Evolutionary conservation across 176 grass and related monocot species (phyloP).

Genomic region (Cenchrus fungigraminus): DNA sequence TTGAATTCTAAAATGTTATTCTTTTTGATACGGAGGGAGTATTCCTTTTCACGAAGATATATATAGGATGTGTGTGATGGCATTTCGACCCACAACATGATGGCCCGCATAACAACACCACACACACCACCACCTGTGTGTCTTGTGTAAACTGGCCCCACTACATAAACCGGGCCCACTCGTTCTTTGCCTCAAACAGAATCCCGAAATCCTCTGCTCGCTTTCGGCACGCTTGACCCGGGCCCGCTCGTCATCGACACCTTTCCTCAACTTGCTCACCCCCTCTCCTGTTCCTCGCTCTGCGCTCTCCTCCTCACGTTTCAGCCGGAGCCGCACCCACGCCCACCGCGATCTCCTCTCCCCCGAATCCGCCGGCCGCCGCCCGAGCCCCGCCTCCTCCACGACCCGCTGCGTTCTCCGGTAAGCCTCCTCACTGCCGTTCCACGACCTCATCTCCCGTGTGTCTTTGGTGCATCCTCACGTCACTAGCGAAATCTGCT

Average conservation of each 20-base stretch:
- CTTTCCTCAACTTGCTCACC: neutral
- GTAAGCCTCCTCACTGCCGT: slow-evolving; percentile 23
- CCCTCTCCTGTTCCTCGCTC: neutral
- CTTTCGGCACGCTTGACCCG: neutral
- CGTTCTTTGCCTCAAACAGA: neutral
- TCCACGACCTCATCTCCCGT: neutral
- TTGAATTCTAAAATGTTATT: too few species aligned
- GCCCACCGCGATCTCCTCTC: slow-evolving; percentile 22
- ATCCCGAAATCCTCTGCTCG: neutral
- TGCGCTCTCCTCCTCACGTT: neutral
- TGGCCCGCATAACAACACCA: too few species aligned
- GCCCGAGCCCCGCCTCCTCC: slow-evolving; percentile 32
- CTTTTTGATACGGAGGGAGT: too few species aligned
- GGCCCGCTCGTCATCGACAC: slow-evolving; percentile 9
- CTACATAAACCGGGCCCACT: neutral
- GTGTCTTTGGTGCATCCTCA: slow-evolving; percentile 24
- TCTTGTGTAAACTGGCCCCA: too few species aligned
- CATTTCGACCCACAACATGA: too few species aligned
- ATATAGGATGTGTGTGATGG: too few species aligned
- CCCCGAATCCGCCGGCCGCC: slow-evolving; percentile 42
- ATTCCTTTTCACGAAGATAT: too few species aligned
- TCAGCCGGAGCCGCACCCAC: neutral
- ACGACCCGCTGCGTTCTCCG: slow-evolving; percentile 22
- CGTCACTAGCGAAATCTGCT: slow-evolving; percentile 48
- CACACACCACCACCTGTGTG: too few species aligned